Evolutionary conservation across 2,329 filamentous ascomycete species (phyloP).

Genomic region (Alternaria postmessia): DNA sequence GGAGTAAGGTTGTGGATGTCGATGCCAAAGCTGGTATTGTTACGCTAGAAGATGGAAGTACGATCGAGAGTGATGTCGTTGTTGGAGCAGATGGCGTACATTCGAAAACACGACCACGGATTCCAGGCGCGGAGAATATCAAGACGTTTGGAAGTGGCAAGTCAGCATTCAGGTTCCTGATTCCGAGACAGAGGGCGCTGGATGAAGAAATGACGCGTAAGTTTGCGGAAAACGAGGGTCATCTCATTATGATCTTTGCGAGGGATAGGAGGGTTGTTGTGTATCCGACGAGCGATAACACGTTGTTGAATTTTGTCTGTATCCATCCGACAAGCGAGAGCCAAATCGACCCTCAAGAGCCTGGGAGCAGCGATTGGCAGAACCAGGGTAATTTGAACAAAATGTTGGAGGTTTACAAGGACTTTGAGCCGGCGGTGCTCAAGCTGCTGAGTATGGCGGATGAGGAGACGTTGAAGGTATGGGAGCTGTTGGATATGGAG

Average conservation of each 20-base stretch:
- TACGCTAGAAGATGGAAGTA: slow-evolving; percentile 51
- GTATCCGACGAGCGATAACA: slow-evolving; percentile 59
- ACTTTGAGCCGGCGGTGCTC: slow-evolving; percentile 48
- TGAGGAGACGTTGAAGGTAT: slow-evolving; percentile 48
- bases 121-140: slow-evolving; percentile 41
- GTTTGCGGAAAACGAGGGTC: slow-evolving; percentile 50
- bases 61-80: slow-evolving; percentile 56
- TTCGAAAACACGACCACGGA: slow-evolving; percentile 41
- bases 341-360: slow-evolving; percentile 22
- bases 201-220: slow-evolving; percentile 52
- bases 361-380: slow-evolving; percentile 45
- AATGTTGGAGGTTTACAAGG: slow-evolving; percentile 52
- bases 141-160: slow-evolving; percentile 60
- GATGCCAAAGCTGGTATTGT: slow-evolving; percentile 44
- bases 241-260: slow-evolving; percentile 56
- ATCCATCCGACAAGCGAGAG: slow-evolving; percentile 52
- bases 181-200: slow-evolving; percentile 56
- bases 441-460: slow-evolving; percentile 52
- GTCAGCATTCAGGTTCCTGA: slow-evolving; percentile 65
- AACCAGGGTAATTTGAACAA: slow-evolving; percentile 47
- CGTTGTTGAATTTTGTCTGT: slow-evolving; percentile 57
- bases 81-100: slow-evolving; percentile 65
- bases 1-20: slow-evolving; percentile 56
- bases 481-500: slow-evolving; percentile 64
- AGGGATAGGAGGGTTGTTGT: slow-evolving; percentile 57